phyloP scores from a whole-genome alignment of 2,329 filamentous ascomycete species.

The Aureobasidium namibiae region DNA sequence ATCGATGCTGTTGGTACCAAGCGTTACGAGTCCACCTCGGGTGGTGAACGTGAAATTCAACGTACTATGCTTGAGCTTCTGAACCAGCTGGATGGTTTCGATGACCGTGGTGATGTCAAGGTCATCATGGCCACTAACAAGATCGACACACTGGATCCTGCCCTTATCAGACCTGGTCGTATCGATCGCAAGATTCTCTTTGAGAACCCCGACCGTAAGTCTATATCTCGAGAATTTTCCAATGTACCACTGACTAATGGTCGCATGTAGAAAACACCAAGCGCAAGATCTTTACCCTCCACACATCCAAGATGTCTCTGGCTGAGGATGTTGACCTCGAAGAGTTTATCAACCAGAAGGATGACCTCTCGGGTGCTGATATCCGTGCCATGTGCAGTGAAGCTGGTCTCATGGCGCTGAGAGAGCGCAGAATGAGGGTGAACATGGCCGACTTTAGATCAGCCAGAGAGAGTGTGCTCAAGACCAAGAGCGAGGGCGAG shows the following conservation, averaged over 20 bases:
- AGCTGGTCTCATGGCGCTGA: constrained; percentile 84
- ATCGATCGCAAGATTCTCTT: constrained; percentile 96
- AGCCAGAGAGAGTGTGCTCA: constrained; percentile 86
- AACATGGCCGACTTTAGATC: constrained; percentile 98
- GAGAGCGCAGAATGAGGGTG: constrained; percentile 93
- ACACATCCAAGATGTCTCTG: constrained; percentile 97
- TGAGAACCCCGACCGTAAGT: constrained; percentile 60
- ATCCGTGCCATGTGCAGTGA: constrained; percentile 99
- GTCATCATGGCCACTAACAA: constrained; percentile 99
- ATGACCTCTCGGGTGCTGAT: constrained; percentile 91
- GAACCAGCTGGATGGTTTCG: constrained; percentile 97
- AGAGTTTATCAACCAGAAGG: constrained; percentile 97
- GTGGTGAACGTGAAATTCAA: constrained; percentile 94
- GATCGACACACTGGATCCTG: constrained; percentile 94
- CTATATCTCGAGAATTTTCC: background rate
- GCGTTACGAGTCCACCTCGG: constrained; percentile 94
- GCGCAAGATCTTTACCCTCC: constrained; percentile 96
- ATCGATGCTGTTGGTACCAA: constrained; percentile 99
- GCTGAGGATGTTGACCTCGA: constrained; percentile 96
- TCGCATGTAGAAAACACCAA: constrained; percentile 68
- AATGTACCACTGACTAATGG: constrained; percentile 30
- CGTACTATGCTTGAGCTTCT: constrained; percentile 97
- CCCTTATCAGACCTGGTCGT: constrained; percentile 90
- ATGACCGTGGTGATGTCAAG: constrained; percentile 97
- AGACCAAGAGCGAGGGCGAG: constrained; percentile 98